phyloP scores from a whole-genome alignment of 768 basidiomycete species.

The Mycena floridula region DNA sequence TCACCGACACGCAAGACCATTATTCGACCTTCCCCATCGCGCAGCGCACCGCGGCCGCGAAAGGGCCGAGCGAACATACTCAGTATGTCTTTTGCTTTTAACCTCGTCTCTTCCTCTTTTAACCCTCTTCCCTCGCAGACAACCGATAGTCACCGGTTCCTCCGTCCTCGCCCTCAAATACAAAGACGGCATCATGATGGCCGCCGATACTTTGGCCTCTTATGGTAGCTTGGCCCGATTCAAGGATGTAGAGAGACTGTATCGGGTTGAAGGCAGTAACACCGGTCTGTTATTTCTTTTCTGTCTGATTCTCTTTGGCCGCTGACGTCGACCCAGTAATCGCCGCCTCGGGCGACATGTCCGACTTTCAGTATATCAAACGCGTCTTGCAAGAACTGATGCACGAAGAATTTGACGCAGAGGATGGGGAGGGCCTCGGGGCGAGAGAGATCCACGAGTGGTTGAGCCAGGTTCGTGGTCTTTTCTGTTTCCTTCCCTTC shows the following conservation, averaged over 20 bases:
- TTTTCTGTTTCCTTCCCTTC: too few relatives aligned
- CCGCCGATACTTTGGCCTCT: slow-evolving; percentile 95
- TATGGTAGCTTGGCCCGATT: slow-evolving; percentile 97
- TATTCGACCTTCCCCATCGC: slow-evolving; percentile 76
- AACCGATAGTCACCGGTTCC: slow-evolving; percentile 96
- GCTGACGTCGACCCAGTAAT: too few relatives aligned
- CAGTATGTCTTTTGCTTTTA: slow-evolving; percentile 43
- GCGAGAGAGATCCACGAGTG: slow-evolving; percentile 92
- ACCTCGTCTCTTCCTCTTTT: neutral
- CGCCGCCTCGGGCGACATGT: slow-evolving; percentile 95
- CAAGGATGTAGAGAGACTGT: slow-evolving; percentile 88
- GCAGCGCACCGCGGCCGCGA: slow-evolving; percentile 45
- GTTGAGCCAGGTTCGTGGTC: too few relatives aligned
- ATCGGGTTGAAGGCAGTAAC: slow-evolving; percentile 73
- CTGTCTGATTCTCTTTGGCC: too few relatives aligned
- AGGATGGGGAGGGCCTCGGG: slow-evolving; percentile 80
- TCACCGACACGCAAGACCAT: slow-evolving; percentile 69
- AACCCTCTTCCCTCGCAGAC: slow-evolving; percentile 33
- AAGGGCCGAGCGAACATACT: slow-evolving; percentile 68
- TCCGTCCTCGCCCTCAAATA: slow-evolving; percentile 91
- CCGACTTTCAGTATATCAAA: slow-evolving; percentile 94
- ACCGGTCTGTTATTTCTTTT: too few relatives aligned
- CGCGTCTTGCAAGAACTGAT: slow-evolving; percentile 70
- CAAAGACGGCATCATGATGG: slow-evolving; percentile 97
- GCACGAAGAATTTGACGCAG: slow-evolving; percentile 71